Conservation (phyloP, 768 basidiomycete genomes). For the Mycena sanguinolenta region DNA sequence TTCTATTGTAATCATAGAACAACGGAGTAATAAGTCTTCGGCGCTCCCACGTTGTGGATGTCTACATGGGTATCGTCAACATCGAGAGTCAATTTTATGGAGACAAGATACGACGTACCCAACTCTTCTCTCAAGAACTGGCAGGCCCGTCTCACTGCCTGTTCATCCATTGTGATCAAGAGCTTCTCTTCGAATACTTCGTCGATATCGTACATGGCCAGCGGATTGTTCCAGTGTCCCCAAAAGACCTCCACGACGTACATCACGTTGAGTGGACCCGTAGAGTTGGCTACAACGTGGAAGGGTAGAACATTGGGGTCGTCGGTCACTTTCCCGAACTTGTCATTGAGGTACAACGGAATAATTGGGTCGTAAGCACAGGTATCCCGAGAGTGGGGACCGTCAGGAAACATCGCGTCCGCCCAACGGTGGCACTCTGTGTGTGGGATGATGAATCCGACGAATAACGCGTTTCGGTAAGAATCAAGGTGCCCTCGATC, state of each 20-base stretch:
- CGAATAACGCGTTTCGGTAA: neutral
- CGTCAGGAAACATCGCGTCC: neutral
- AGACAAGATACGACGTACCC: neutral
- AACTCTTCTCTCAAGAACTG: neutral
- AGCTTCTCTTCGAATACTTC: too few species aligned
- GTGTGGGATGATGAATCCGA: neutral
- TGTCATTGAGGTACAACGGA: neutral
- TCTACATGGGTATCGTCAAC: too few species aligned
- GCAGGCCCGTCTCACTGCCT: too few species aligned
- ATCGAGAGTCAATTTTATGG: too few species aligned
- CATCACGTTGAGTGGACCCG: too few species aligned
- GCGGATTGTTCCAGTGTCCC: too few species aligned
- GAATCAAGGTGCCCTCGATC: neutral
- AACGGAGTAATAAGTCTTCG: too few species aligned
- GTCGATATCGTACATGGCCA: too few species aligned
- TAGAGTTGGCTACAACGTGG: neutral
- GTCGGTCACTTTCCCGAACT: neutral
- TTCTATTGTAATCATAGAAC: too few species aligned
- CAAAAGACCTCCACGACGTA: too few species aligned
- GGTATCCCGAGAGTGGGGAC: neutral
- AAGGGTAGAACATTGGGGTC: neutral
- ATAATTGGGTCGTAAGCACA: neutral
- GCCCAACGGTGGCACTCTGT: neutral
- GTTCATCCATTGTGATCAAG: too few species aligned
- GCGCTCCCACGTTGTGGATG: too few species aligned